A percentile compares a stretch with the other conserved stretches of the same genome.
Evolutionary conservation across 345 rosid genomes (phyloP).

Genomic region (Lumnitzera racemosa): DNA sequence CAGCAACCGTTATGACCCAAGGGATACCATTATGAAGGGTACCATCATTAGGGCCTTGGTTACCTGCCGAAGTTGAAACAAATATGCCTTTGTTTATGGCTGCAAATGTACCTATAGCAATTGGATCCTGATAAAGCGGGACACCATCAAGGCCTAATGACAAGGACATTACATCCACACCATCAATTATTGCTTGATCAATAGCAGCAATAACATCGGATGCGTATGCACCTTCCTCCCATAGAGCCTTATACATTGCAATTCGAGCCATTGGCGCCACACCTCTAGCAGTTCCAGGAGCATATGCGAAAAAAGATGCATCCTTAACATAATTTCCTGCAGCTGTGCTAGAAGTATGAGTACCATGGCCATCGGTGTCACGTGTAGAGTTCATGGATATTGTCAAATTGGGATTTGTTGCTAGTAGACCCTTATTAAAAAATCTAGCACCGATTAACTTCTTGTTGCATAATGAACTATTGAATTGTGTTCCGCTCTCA

Average conservation of each 20-base stretch:
- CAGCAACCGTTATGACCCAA: constrained; percentile 33
- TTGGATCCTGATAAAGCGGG: constrained; percentile 31
- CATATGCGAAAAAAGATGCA: constrained; percentile 41
- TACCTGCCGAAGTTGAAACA: constrained; percentile 31
- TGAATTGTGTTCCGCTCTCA: constrained; percentile 33
- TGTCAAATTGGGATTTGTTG: constrained; percentile 25
- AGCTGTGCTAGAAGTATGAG: constrained; percentile 48
- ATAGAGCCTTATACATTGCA: constrained; percentile 50
- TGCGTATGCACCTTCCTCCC: constrained; percentile 20
- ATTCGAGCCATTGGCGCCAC: constrained; percentile 38
- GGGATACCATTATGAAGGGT: constrained; percentile 33
- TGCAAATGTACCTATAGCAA: constrained; percentile 46
- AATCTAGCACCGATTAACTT: constrained; percentile 47
- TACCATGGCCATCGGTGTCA: constrained; percentile 46
- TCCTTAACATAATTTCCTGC: constrained; percentile 30
- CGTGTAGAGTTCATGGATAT: constrained; percentile 42
- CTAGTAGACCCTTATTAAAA: constrained; percentile 35
- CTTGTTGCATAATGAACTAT: constrained; percentile 40
- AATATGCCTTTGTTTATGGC: constrained; percentile 40
- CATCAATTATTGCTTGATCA: constrained; percentile 46
- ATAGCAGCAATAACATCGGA: constrained; percentile 43
- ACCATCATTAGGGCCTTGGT: constrained; percentile 11
- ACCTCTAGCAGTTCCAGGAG: constrained; percentile 33
- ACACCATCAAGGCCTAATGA: constrained; percentile 29
- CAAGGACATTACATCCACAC: constrained; percentile 46